Percentiles rank a stretch among this genome's conserved stretches.
These are phyloP conservation scores for Gymnopilus dilepis DNA, from an alignment of 768 basidiomycete species.

Conservation along the genomic window DNA sequence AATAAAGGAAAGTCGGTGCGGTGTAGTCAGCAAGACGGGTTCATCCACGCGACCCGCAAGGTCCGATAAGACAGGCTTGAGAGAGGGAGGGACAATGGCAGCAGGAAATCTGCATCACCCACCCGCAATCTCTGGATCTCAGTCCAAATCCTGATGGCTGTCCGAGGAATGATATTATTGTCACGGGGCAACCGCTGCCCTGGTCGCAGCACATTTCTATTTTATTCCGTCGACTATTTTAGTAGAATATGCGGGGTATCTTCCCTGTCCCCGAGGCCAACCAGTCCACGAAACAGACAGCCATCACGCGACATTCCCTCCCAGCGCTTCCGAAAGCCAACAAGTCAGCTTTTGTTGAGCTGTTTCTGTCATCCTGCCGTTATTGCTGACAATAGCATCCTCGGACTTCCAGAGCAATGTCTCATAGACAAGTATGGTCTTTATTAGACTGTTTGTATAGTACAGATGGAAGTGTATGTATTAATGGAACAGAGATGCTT, in stretches of 20 bases:
- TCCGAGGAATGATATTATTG: conserved; percentile 16
- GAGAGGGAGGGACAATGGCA: conserved; percentile 4
- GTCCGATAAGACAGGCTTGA: conserved; percentile 30
- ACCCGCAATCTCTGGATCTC: conserved; percentile 15
- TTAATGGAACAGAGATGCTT: conserved; percentile 6
- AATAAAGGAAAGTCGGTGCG: conserved; percentile 19
- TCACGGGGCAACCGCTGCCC: conserved; percentile 20
- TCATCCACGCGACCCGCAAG: conserved; percentile 30
- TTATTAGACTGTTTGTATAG: not conserved
- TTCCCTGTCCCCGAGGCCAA: conserved; percentile 2
- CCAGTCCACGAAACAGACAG: not conserved
- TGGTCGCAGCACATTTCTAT: conserved; percentile 13
- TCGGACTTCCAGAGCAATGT: conserved; percentile 1
- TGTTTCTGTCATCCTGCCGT: conserved; percentile 1
- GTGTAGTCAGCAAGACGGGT: conserved; percentile 24
- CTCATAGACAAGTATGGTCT: not conserved
- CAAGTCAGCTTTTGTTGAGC: not conserved
- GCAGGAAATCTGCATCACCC: conserved; percentile 16
- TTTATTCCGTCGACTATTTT: conserved; percentile 8
- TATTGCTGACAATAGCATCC: not conserved
- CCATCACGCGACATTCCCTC: conserved; percentile 1
- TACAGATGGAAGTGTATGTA: conserved; percentile 3
- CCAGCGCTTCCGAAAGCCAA: conserved; percentile 1
- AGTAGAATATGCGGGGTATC: conserved; percentile 5
- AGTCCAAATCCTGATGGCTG: conserved; percentile 11